Evolutionary conservation across 2,329 filamentous ascomycete genomes (phyloP).

Genomic region (Exophiala lecanii-corni): DNA sequence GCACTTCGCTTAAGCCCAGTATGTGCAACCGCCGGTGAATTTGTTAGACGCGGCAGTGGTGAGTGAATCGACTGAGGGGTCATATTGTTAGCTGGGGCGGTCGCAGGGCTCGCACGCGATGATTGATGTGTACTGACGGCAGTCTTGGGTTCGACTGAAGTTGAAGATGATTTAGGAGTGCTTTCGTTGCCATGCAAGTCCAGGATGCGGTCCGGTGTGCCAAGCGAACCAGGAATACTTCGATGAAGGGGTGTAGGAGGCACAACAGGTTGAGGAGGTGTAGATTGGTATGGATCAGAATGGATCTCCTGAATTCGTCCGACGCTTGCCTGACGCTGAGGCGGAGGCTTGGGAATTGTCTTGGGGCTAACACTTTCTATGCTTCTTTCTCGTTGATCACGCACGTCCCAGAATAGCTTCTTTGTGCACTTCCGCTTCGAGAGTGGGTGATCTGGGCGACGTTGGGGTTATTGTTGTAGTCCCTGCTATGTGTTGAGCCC

Average conservation of each 20-base stretch:
- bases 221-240: conserved; percentile 5
- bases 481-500: conserved; percentile 21
- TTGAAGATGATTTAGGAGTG: conserved; percentile 16
- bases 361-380: conserved; percentile 28
- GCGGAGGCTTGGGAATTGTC: conserved; percentile 25
- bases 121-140: conserved; percentile 9
- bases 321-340: conserved; percentile 17
- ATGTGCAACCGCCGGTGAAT: conserved; percentile 10
- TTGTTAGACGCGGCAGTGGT: conserved; percentile 13
- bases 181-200: conserved; percentile 13
- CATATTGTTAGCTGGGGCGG: conserved; percentile 5
- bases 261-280: conserved; percentile 4
- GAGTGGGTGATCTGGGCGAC: conserved; percentile 13
- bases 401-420: conserved; percentile 21
- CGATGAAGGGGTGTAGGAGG: background rate
- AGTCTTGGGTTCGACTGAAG: conserved; percentile 15
- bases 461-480: conserved; percentile 13
- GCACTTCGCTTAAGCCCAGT: conserved; percentile 23
- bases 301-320: conserved; percentile 10
- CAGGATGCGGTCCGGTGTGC: conserved; percentile 13
- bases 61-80: conserved; percentile 20
- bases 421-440: conserved; percentile 21
- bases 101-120: conserved; percentile 14
- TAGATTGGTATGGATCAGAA: conserved; percentile 7
- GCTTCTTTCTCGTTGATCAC: conserved; percentile 24